Evolutionary conservation across 106 monocot species (phyloP).

Genomic region (Dendrobium nobile): DNA sequence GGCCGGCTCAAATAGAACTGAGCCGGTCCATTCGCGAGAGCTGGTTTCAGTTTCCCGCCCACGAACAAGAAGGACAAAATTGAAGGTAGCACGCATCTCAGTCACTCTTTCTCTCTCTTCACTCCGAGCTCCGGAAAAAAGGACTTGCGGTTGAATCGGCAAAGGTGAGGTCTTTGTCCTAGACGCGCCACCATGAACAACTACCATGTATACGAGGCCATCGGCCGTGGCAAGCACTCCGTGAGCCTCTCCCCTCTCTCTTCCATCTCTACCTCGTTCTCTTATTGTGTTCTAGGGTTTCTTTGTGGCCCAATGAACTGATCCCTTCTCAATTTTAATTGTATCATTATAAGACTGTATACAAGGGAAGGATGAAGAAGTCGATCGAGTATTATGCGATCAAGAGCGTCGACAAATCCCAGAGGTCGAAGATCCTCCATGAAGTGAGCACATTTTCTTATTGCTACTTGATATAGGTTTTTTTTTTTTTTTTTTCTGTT

Average conservation of each 20-base stretch:
- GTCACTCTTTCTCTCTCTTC: too few species aligned
- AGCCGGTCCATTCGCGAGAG: neutral
- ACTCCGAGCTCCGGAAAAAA: neutral
- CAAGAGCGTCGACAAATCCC: slow-evolving; percentile 97
- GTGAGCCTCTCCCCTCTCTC: slow-evolving; percentile 21
- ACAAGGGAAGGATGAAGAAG: slow-evolving; percentile 97
- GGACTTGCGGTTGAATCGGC: neutral
- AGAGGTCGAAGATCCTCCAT: slow-evolving; percentile 82
- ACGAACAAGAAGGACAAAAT: neutral
- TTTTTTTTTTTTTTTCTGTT: neutral
- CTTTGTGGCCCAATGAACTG: neutral
- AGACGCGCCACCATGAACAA: slow-evolving; percentile 59
- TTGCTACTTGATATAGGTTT: neutral
- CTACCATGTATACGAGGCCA: slow-evolving; percentile 93
- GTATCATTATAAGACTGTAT: slow-evolving; percentile 43
- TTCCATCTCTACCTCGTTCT: neutral
- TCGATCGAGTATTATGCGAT: slow-evolving; percentile 91
- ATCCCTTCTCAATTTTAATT: neutral
- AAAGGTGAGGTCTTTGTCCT: neutral
- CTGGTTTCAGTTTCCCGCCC: slow-evolving; percentile 1
- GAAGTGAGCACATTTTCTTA: slow-evolving; percentile 44
- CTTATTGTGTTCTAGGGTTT: neutral
- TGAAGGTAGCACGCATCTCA: neutral
- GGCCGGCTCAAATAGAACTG: too few species aligned
- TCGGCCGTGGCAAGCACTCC: slow-evolving; percentile 93